Evolutionary conservation across 208 protist genomes (phyloP).

Genomic region (Trypanosoma mega): DNA sequence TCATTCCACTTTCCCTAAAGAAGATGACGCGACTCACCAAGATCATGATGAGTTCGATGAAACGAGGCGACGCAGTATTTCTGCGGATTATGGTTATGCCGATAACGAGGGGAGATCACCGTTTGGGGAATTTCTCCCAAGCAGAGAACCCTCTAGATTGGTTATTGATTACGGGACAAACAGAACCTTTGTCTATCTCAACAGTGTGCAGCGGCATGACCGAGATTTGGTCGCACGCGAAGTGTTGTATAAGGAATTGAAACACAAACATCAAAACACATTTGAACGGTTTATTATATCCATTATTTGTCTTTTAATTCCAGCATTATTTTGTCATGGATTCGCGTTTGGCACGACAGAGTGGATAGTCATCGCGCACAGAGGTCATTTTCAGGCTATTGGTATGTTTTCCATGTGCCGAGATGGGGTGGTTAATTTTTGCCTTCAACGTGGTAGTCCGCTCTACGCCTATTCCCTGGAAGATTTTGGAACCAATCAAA

Average conservation of each 20-base stretch:
- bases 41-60: too few relatives aligned
- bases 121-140: too few relatives aligned
- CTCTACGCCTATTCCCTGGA: constrained; percentile 24
- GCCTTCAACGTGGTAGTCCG: constrained; percentile 27
- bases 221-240: constrained; percentile 42
- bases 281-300: constrained; percentile 59
- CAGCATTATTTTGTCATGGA: constrained; percentile 40
- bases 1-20: too few relatives aligned
- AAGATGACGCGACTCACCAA: too few relatives aligned
- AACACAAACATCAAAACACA: constrained; percentile 71
- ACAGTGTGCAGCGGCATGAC: constrained; percentile 26
- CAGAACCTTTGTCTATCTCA: constrained; percentile 40
- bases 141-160: too few relatives aligned
- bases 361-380: constrained; percentile 43
- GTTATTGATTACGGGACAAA: constrained; percentile 58
- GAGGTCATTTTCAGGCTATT: constrained; percentile 28
- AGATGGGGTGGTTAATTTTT: constrained; percentile 30
- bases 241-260: constrained; percentile 78
- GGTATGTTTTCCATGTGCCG: constrained; percentile 62
- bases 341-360: constrained; percentile 54
- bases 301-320: constrained; percentile 40
- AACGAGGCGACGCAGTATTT: too few relatives aligned
- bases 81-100: too few relatives aligned
- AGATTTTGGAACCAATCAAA: constrained; percentile 31
- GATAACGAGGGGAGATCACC: too few relatives aligned